These are phyloP conservation scores for Leccinum longicurvipes DNA, from an alignment of 768 basidiomycete species.

Conservation along the genomic window DNA sequence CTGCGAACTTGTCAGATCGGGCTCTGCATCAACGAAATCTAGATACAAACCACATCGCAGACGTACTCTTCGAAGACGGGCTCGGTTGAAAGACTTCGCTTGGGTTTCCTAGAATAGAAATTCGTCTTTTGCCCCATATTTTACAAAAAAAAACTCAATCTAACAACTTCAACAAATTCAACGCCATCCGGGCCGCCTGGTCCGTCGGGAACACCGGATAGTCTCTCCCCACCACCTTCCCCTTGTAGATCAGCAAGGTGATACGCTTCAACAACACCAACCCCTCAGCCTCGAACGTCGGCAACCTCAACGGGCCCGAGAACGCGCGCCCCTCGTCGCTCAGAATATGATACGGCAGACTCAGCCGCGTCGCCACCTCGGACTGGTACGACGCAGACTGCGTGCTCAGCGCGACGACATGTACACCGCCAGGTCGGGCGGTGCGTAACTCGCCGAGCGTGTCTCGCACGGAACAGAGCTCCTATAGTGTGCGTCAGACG, in stretches of 20 bases:
- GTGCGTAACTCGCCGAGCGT: conserved; percentile 4
- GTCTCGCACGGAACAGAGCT: conserved; percentile 18
- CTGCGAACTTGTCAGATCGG: conserved; percentile 37
- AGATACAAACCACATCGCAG: conserved; percentile 27
- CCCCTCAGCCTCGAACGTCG: conserved; percentile 18
- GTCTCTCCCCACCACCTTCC: conserved; percentile 12
- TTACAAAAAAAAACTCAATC: neutral
- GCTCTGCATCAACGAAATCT: neutral
- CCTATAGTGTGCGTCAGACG: conserved; percentile 5
- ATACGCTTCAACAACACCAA: conserved; percentile 20
- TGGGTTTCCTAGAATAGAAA: conserved; percentile 4
- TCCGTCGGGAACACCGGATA: conserved; percentile 24
- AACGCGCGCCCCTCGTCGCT: conserved; percentile 14
- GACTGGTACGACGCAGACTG: conserved; percentile 17
- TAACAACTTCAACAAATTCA: neutral
- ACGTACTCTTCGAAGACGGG: neutral
- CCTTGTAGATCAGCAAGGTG: conserved; percentile 14
- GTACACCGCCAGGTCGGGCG: neutral
- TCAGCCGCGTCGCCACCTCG: conserved; percentile 15
- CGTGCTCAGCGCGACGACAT: conserved; percentile 21
- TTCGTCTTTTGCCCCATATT: too few species aligned
- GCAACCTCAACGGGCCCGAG: conserved; percentile 11
- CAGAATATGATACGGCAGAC: conserved; percentile 19
- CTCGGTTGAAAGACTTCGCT: neutral
- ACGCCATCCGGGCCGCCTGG: conserved; percentile 13